A percentile compares a stretch with the other conserved stretches of the same genome.
phyloP scores from a whole-genome alignment of 495 filamentous ascomycete genomes.

The Xylaria grammica region DNA sequence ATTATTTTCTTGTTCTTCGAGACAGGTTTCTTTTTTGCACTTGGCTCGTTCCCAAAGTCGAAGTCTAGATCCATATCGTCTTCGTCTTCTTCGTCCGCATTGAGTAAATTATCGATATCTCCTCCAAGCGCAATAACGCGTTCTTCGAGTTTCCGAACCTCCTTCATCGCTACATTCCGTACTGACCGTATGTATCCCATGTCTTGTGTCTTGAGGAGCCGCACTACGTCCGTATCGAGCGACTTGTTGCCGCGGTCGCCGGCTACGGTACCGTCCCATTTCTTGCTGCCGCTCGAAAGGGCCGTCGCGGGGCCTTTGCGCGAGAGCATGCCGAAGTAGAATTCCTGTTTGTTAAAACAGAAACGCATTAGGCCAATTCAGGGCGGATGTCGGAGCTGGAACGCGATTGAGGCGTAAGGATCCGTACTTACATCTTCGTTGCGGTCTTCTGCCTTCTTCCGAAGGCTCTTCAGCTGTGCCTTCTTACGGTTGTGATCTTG shows the following conservation, averaged over 20 bases:
- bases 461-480: slow-evolving; percentile 73
- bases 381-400: not conserved
- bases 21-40: slow-evolving; percentile 12
- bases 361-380: not conserved
- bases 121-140: slow-evolving; percentile 46
- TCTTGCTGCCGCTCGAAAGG: slow-evolving; percentile 46
- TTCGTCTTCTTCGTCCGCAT: slow-evolving; percentile 34
- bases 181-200: slow-evolving; percentile 78
- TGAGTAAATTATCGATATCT: slow-evolving; percentile 30
- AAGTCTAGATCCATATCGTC: slow-evolving; percentile 35
- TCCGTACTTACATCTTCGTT: slow-evolving; percentile 78
- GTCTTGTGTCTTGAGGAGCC: slow-evolving; percentile 96
- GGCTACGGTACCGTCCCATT: slow-evolving; percentile 57
- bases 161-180: slow-evolving; percentile 56
- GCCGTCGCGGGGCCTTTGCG: slow-evolving; percentile 47
- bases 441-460: slow-evolving; percentile 79
- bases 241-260: slow-evolving; percentile 67
- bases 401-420: not conserved
- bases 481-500: slow-evolving; percentile 89
- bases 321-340: slow-evolving; percentile 89
- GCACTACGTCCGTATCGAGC: slow-evolving; percentile 71
- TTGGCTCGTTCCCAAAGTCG: slow-evolving; percentile 25
- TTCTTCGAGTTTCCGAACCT: slow-evolving; percentile 50
- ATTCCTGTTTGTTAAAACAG: slow-evolving; percentile 40
- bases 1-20: slow-evolving; percentile 49